Evolutionary conservation across 2,329 filamentous ascomycete genomes (phyloP).

Genomic region (Celoporthe dispersa): DNA sequence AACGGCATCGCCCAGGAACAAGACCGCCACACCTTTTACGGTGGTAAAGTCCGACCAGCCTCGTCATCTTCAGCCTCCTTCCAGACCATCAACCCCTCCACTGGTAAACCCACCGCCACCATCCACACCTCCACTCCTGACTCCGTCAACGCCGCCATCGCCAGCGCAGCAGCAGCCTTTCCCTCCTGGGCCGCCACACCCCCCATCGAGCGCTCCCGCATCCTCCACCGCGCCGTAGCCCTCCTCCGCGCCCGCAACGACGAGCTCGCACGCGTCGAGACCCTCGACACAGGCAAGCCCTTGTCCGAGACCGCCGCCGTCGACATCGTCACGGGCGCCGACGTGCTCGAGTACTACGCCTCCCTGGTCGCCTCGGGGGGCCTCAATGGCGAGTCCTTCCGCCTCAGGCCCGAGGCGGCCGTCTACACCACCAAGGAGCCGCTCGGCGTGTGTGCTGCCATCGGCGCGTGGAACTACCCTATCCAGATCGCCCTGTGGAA

Average conservation of each 20-base stretch:
- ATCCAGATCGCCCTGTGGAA: constrained; percentile 93
- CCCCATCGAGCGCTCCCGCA: constrained; percentile 73
- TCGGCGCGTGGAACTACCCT: constrained; percentile 92
- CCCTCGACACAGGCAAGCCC: constrained; percentile 84
- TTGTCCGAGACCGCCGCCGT: constrained; percentile 84
- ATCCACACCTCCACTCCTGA: constrained; percentile 70
- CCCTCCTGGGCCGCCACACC: constrained; percentile 76
- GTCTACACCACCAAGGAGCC: constrained; percentile 83
- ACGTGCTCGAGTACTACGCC: constrained; percentile 86
- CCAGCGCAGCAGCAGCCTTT: constrained; percentile 74
- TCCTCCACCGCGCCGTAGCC: constrained; percentile 76
- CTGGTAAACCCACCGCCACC: constrained; percentile 68
- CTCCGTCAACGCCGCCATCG: constrained; percentile 73
- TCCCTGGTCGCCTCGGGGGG: constrained; percentile 78
- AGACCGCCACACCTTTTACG: constrained; percentile 72
- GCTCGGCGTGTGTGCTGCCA: constrained; percentile 82
- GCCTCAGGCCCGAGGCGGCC: constrained; percentile 76
- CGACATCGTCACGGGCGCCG: constrained; percentile 80
- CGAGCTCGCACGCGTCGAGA: constrained; percentile 78
- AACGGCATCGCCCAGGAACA: constrained; percentile 25
- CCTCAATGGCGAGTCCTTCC: constrained; percentile 78
- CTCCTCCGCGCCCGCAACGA: constrained; percentile 79
- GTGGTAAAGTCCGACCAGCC: constrained; percentile 68
- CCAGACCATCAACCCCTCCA: constrained; percentile 75
- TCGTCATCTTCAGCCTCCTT: constrained; percentile 66